Percentiles rank a stretch among this genome's conserved stretches.
phyloP scores from a whole-genome alignment of 495 filamentous ascomycete species.

The Penicillium ucsense region DNA sequence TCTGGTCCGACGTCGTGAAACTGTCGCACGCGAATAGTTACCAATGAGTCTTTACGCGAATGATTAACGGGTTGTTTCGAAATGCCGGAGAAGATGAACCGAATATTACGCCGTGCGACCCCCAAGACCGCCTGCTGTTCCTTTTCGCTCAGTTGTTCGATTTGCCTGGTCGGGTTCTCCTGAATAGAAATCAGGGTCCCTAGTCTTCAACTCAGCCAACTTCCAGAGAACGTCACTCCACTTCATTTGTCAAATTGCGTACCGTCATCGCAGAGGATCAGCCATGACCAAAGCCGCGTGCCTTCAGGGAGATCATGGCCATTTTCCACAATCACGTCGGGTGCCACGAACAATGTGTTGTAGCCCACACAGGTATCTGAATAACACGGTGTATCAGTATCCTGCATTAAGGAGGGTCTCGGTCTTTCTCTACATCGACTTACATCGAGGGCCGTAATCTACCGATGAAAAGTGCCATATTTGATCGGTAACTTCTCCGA shows the following conservation, averaged over 20 bases:
- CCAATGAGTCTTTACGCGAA: constrained; percentile 35
- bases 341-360: constrained; percentile 62
- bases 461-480: constrained; percentile 59
- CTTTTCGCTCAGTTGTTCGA: constrained; percentile 15
- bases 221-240: background rate
- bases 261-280: constrained; percentile 75
- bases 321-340: constrained; percentile 21
- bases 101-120: constrained; percentile 56
- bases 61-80: constrained; percentile 40
- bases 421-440: background rate
- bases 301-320: constrained; percentile 48
- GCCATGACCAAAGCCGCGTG: constrained; percentile 64
- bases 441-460: constrained; percentile 50
- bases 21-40: constrained; percentile 43
- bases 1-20: constrained; percentile 22
- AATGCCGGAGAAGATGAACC: constrained; percentile 62
- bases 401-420: too few relatives aligned
- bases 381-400: background rate
- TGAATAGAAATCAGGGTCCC: constrained; percentile 71
- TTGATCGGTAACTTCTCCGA: constrained; percentile 44
- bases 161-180: constrained; percentile 52
- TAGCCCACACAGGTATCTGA: constrained; percentile 73
- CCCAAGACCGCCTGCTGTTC: constrained; percentile 34
- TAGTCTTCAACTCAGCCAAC: background rate
- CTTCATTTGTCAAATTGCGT: constrained; percentile 6